phyloP scores from a whole-genome alignment of 2,329 filamentous ascomycete genomes.

The Pseudocercospora fijiensis region DNA sequence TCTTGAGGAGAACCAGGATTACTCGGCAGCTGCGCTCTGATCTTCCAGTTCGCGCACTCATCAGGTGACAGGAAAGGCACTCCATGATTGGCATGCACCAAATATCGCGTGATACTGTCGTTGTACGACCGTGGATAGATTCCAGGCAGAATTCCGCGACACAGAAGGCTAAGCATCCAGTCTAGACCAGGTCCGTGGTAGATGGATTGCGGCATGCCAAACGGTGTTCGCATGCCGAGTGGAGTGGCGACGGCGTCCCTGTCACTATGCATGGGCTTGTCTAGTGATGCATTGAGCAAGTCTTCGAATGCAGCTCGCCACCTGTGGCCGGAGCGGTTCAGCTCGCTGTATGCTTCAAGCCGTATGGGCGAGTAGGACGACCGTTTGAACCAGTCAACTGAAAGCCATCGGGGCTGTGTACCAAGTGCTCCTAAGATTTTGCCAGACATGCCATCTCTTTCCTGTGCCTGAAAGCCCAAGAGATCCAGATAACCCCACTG shows the following conservation, averaged over 20 bases:
- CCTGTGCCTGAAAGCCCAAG: conserved; percentile 25
- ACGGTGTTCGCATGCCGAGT: conserved; percentile 23
- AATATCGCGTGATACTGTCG: not conserved
- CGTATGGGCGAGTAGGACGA: conserved; percentile 57
- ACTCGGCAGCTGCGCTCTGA: not conserved
- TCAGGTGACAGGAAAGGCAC: not conserved
- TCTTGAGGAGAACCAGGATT: not conserved
- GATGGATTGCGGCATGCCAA: conserved; percentile 27
- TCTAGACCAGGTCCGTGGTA: conserved; percentile 35
- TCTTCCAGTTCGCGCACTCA: not conserved
- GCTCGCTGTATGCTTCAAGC: conserved; percentile 49
- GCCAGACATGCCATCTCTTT: conserved; percentile 3
- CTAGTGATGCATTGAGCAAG: conserved; percentile 49
- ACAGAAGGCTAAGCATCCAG: conserved; percentile 41
- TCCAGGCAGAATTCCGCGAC: conserved; percentile 38
- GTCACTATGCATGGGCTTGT: conserved; percentile 34
- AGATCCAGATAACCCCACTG: conserved; percentile 23
- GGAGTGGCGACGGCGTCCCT: conserved; percentile 7
- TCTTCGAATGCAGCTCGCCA: conserved; percentile 63
- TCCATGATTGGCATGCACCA: not conserved
- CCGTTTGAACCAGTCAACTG: conserved; percentile 39
- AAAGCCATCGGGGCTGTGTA: conserved; percentile 33
- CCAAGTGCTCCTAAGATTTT: conserved; percentile 3
- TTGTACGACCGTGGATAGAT: conserved; percentile 27
- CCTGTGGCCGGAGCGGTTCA: conserved; percentile 39